Evolutionary conservation across 176 grass and related monocot species (phyloP), one percentile per base, ranked within the genome.

Genomic region (Pontederia paniculata): DNA sequence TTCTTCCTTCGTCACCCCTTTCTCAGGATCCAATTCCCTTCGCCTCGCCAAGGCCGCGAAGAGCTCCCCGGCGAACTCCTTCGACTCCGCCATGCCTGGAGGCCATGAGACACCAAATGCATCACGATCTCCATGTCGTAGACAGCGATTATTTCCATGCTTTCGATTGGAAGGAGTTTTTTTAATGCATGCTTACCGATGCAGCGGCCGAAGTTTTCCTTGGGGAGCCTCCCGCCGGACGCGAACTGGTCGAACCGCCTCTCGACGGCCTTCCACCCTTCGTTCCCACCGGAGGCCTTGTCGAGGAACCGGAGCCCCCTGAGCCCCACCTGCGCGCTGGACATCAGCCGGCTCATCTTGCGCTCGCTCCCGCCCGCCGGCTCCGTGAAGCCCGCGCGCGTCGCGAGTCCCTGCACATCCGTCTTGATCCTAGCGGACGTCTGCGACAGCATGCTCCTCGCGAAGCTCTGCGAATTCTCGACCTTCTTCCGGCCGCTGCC

Each of bases 161-260:
- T 8, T 37, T 43, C 8, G 12, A n/a, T 9, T 60, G 8, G 8
- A 48, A 5, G 44, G 12, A 46, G 9, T 10, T 9, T 58, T 20
- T 15, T 12, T 23, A 42, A 25, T 11, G 42, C 15, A 61, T 13
- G 48, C 75, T 98, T 55, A 98, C 94, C 94, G 72, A 98, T 98
- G 75, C 94, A 98, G 70, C 87, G 90, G 64, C 94, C 87, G 69
- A 98, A 98, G 65, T 75, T 77, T 73, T 98, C 94, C 73, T 80
- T 98, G 52, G 55, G 77, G 8, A 98, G 80, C 7, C 75, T 71
- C 0, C 86, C 86, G 42, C 57, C 69, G 67, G 73, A 80, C 62
- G 44, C 67, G 63, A 88, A 77, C 12, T 98, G 76, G 2, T 85
- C 77, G 75, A 98, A 98, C 25, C 94, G 83, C 54, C 78, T 82